Conservation (phyloP, 2,329 filamentous ascomycete genomes). For the Ilyonectria destructans region DNA sequence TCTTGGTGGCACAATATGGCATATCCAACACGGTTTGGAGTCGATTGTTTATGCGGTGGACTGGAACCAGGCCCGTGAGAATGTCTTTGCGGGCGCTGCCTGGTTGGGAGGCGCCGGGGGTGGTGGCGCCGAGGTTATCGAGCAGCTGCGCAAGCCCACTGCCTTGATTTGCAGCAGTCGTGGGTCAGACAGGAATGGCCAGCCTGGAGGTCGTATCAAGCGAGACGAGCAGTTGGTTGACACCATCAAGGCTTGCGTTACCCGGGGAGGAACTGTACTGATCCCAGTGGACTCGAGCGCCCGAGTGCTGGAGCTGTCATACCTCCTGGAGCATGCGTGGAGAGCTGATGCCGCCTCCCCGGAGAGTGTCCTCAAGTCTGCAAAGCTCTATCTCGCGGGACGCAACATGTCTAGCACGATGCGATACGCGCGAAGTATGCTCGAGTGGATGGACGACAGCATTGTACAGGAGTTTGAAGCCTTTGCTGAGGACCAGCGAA, state of each 20-base stretch:
- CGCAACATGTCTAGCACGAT: constrained; percentile 91
- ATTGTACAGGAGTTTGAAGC: constrained; percentile 94
- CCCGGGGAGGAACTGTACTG: constrained; percentile 89
- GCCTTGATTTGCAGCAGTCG: constrained; percentile 93
- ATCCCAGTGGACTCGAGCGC: constrained; percentile 97
- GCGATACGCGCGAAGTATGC: constrained; percentile 92
- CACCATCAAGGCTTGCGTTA: constrained; percentile 84
- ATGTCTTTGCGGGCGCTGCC: constrained; percentile 92
- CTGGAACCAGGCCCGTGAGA: constrained; percentile 98
- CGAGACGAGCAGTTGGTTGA: constrained; percentile 89
- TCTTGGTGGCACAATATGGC: constrained; percentile 97
- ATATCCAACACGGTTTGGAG: constrained; percentile 96
- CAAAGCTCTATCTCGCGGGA: constrained; percentile 86
- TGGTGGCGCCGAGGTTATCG: constrained; percentile 91
- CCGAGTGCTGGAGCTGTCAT: constrained; percentile 92
- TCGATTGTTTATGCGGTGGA: constrained; percentile 98
- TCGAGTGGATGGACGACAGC: constrained; percentile 99
- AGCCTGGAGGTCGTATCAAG: constrained; percentile 82
- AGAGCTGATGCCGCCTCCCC: constrained; percentile 73
- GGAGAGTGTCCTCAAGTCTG: constrained; percentile 67
- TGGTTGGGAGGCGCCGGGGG: constrained; percentile 89
- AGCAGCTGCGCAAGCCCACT: constrained; percentile 93
- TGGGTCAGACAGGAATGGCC: constrained; percentile 80
- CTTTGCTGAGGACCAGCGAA: constrained; percentile 69
- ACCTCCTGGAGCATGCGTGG: constrained; percentile 95